Base-by-base conservation (phyloP, 164 flowering plant genomes). In the Protea cynaroides region DNA sequence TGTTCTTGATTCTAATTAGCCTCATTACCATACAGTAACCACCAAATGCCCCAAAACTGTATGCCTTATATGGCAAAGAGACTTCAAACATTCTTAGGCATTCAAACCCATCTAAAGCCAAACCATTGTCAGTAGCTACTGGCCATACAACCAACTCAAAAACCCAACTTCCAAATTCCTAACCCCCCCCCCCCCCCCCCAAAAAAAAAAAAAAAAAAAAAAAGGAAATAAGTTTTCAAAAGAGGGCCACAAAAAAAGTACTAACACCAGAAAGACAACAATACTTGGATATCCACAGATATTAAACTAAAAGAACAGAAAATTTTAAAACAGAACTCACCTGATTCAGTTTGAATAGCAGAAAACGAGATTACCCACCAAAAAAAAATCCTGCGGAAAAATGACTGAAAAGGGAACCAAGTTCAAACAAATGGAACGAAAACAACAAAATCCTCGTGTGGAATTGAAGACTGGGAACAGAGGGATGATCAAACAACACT, bases 41-140 rank as follows among this genome's bases (percentile, higher is more conserved):
- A 22, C 58, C 40, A 58, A 62, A 62, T 51, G 63, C 23, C 36
- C 25, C 23, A 43, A 44, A 60, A 37, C 46, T 40, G 5, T 29
- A 29, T 29, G 5, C 34, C 34, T 29, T 29, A n/a, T 29, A 29
- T 29, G 34, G 46, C 19, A 8, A 40, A 40, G 8, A 59, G 24
- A 67, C 63, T 56, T 21, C 29, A 56, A 51, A 49, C 73, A 72
- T 29, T 40, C 56, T 64, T 46, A 25, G 37, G 46, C 69, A 72
- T 64, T 72, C 49, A 56, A 55, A 52, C 13, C 2, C 14, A 29
- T 10, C 25, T 34, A 12, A 40, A 62, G 8, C 43, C 19, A 43
- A 65, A 18, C 4, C 38, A 25, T 9, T 2, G 37, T 56, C 18
- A 56, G 58, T 56, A 25, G 37, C 58, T 56, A 25, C 58, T 56